Conservation (phyloP, 257 asterid species). For the Pogostemon cablin region DNA sequence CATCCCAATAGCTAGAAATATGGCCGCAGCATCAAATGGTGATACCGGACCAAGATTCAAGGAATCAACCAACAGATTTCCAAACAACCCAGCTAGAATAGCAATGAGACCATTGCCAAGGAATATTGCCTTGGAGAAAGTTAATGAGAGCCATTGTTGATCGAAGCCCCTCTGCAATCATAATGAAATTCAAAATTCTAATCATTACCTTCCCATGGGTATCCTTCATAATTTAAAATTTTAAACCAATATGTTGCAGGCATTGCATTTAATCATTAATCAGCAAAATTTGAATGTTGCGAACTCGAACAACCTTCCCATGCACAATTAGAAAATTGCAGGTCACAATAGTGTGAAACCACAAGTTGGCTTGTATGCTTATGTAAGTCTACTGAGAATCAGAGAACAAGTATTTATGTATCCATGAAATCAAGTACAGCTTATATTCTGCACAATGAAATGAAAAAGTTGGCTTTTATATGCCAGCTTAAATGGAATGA, state of each 20-base stretch:
- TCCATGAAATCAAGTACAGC: neutral
- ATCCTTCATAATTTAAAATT: neutral
- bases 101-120: conserved; percentile 97
- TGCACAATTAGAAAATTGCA: neutral
- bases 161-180: conserved; percentile 90
- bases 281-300: neutral
- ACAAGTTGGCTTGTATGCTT: neutral
- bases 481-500: neutral
- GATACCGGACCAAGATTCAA: conserved; percentile 89
- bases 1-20: conserved; percentile 90
- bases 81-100: conserved; percentile 78
- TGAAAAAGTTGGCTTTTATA: neutral
- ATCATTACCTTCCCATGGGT: neutral
- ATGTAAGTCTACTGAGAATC: neutral
- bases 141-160: conserved; percentile 95
- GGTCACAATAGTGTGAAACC: neutral
- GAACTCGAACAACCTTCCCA: conserved; percentile 10
- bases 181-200: conserved; percentile 14
- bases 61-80: conserved; percentile 80
- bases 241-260: neutral
- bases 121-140: conserved; percentile 94
- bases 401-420: neutral
- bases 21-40: conserved; percentile 90
- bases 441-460: neutral
- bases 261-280: neutral